Evolutionary conservation across 768 basidiomycete genomes (phyloP).

Genomic region (Clitopilus passeckerianus): DNA sequence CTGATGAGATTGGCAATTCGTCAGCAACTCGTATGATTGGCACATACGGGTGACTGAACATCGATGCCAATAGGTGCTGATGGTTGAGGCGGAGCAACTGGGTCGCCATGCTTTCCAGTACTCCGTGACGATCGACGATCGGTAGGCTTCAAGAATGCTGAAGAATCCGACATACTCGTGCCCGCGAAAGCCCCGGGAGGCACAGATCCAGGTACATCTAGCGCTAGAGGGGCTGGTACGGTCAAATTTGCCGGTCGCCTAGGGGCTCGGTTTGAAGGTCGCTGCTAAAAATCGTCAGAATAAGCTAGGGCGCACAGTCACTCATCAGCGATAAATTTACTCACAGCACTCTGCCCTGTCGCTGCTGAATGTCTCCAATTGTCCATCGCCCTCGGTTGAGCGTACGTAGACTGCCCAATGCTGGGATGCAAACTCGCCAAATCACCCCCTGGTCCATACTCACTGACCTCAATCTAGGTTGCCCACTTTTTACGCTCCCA

Average conservation of each 20-base stretch:
- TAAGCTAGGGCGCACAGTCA: neutral
- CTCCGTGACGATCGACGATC: neutral
- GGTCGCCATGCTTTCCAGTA: neutral
- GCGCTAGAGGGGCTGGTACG: slow-evolving; percentile 13
- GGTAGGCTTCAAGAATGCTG: neutral
- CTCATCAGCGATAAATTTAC: slow-evolving; percentile 4
- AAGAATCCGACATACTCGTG: too few relatives aligned
- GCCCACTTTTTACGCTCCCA: neutral
- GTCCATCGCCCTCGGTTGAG: slow-evolving; percentile 11
- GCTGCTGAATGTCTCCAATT: slow-evolving; percentile 13
- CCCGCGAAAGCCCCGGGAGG: neutral
- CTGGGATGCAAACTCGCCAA: neutral
- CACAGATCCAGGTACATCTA: neutral
- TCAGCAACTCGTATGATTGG: neutral
- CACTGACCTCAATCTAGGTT: neutral
- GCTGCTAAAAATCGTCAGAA: neutral
- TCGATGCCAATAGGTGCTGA: slow-evolving; percentile 12
- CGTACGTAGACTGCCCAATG: slow-evolving; percentile 5
- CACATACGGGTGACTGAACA: slow-evolving; percentile 15
- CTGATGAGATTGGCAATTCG: neutral
- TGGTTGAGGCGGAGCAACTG: neutral
- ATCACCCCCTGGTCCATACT: slow-evolving; percentile 4
- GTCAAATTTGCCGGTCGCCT: slow-evolving; percentile 14
- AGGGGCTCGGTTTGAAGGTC: slow-evolving; percentile 5
- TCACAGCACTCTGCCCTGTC: slow-evolving; percentile 2